Evolutionary conservation across 176 grass and related monocot genomes (phyloP), one percentile per base, ranked within the genome.

Genomic region (Leersia perrieri): DNA sequence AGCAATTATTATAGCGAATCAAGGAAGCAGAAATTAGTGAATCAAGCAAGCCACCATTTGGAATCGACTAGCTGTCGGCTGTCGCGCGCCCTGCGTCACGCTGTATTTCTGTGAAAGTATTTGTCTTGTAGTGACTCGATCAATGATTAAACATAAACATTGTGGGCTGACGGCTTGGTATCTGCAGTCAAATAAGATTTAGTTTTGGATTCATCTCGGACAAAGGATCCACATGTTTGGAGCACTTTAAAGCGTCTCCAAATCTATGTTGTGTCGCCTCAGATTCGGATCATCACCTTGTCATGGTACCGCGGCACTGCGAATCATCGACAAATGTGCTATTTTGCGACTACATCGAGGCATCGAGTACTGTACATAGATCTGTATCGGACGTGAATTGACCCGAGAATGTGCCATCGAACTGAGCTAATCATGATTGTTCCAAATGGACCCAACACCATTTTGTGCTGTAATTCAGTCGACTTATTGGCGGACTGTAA

Each of bases 391-490:
- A 38, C 68, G 32, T 23, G 76, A 66, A 80, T 73, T 66, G 60
- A 79, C 60, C 33, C 44, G 26, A 78, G 64, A 84, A 68, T 60
- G 22, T 27, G 82, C 16, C 51, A 70, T 61, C 5, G 36, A 77
- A 12, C 13, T 16, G 45, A 18, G 14, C 58, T 79, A 63, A 62
- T 28, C 66, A 86, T 74, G 76, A 80, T 80, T 33, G 60, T 74
- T 86, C 70, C 84, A 86, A 86, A 86, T 86, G 84, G 84, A 42
- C 41, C 1, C 58, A n/a, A 66, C 68, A 58, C 36, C 69, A 80
- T 75, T 53, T 66, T 1, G 2, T 64, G 42, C 42, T 47, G 16
- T n/a, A n/a, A n/a, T n/a, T n/a, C n/a, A n/a, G n/a, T n/a, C n/a
- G n/a, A n/a, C n/a, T n/a, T n/a, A n/a, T n/a, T n/a, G n/a, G n/a